These are phyloP conservation scores for Colletotrichum sp. DNA, from an alignment of 2,329 filamentous ascomycete genomes.

Conservation along the genomic window DNA sequence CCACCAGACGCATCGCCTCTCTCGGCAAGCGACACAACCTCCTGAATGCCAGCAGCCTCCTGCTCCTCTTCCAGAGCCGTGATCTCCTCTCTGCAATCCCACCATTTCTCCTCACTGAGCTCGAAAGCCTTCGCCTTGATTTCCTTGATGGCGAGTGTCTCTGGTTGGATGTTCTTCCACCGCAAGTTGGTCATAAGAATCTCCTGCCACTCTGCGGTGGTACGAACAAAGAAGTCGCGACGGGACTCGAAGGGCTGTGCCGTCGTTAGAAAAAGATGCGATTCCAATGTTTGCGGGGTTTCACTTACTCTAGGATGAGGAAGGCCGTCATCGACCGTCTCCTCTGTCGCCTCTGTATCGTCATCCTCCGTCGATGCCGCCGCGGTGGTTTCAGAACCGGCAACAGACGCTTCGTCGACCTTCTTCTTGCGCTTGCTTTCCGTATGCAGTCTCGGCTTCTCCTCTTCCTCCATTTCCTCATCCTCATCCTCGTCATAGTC, in stretches of 20 bases:
- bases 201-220: slow-evolving; percentile 90
- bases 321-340: slow-evolving; percentile 73
- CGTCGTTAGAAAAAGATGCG: neutral
- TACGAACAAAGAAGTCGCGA: slow-evolving; percentile 90
- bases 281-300: neutral
- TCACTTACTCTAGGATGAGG: slow-evolving; percentile 68
- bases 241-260: slow-evolving; percentile 84
- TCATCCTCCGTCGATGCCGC: slow-evolving; percentile 44
- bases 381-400: slow-evolving; percentile 29
- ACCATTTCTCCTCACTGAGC: slow-evolving; percentile 96
- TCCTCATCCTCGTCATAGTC: slow-evolving; percentile 58
- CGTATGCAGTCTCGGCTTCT: slow-evolving; percentile 48
- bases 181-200: slow-evolving; percentile 78
- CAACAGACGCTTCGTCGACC: slow-evolving; percentile 41
- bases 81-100: slow-evolving; percentile 96
- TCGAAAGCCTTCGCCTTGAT: slow-evolving; percentile 91
- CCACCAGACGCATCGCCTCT: slow-evolving; percentile 62
- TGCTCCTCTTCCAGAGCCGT: slow-evolving; percentile 92
- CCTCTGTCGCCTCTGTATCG: slow-evolving; percentile 48
- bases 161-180: slow-evolving; percentile 69
- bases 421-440: slow-evolving; percentile 65
- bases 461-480: slow-evolving; percentile 51
- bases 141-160: slow-evolving; percentile 82
- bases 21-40: slow-evolving; percentile 88
- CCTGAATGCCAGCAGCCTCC: slow-evolving; percentile 91